Evolutionary conservation across 2,329 filamentous ascomycete genomes (phyloP), one percentile per base, ranked within the genome.

Genomic region (Sporothrix variecibatus): DNA sequence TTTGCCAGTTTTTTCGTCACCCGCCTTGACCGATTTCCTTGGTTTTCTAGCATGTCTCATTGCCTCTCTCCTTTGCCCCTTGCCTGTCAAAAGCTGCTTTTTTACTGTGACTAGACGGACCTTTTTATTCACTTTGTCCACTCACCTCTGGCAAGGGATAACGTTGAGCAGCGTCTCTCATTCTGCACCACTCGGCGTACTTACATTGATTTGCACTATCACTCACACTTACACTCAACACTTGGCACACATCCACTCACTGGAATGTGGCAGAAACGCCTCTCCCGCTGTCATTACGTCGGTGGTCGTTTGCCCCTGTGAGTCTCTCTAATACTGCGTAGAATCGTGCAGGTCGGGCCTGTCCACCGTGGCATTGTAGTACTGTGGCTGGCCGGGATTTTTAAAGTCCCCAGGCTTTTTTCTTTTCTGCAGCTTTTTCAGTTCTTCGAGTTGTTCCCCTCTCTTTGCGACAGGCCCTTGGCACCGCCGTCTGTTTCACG

Each of bases 401-500:
- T 3, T 64, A 11, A n/a, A 26, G 23, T 28, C 12, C 23, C 23
- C 23, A 11, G 1, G 8, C 34, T 15, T 34, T 31, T 11, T 56
- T 20, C 6, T 56, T 56, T 56, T 56, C 23, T 20, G 17, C 51
- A 34, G 17, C 67, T 26, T 70, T 20, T 23, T 49, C 40, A 34
- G 28, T 56, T 56, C 26, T 56, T 64, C 31, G 34, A 34, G 62
- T 56, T 65, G 7, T 38, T 43, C 62, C 20, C 56, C n/a, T 46
- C 38, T 28, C 40, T 31, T 46, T 56, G 49, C 28, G 49, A 58
- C 68, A 71, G 68, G 68, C 51, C 51, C 34, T 71, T 71, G 67
- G 31, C 68, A 71, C 68, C 68, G 68, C 68, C 68, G 68, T 58
- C 51, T 43, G 68, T 70, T 69, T 70, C 67, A 70, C 67, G 31